Evolutionary conservation across 768 basidiomycete species (phyloP).

Genomic region (Amanita pallidorosea): DNA sequence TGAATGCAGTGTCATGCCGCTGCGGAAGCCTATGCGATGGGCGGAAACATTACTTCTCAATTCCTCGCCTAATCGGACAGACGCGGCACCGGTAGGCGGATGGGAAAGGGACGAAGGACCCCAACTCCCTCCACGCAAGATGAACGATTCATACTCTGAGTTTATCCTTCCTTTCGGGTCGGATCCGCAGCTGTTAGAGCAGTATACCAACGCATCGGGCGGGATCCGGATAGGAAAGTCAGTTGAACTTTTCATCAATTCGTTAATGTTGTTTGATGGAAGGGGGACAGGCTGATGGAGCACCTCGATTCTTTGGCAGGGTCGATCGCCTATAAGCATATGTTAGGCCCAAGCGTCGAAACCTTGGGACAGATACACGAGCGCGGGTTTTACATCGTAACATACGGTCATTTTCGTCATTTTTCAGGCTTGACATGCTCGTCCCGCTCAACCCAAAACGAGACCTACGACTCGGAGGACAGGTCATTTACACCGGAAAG

Average conservation of each 20-base stretch:
- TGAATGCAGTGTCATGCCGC: conserved; percentile 38
- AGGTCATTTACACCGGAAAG: conserved; percentile 68
- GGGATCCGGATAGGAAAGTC: conserved; percentile 61
- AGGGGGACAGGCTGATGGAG: conserved; percentile 49
- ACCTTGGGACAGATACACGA: conserved; percentile 45
- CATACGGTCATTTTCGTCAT: neutral
- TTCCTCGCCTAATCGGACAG: conserved; percentile 17
- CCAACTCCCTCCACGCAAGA: conserved; percentile 30
- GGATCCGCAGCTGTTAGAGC: conserved; percentile 46
- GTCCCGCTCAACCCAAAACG: conserved; percentile 44
- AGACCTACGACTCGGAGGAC: conserved; percentile 68
- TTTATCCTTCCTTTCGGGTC: conserved; percentile 54
- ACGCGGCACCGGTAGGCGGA: conserved; percentile 6
- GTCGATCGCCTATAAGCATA: conserved; percentile 75
- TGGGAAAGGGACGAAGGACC: conserved; percentile 4
- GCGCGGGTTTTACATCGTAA: conserved; percentile 72
- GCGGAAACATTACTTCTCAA: conserved; percentile 37
- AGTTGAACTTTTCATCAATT: conserved; percentile 7
- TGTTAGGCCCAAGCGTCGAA: conserved; percentile 55
- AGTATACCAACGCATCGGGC: conserved; percentile 62
- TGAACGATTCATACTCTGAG: conserved; percentile 68
- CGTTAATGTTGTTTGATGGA: neutral
- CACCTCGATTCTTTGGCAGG: conserved; percentile 81
- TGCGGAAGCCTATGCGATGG: conserved; percentile 44
- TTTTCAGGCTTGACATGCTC: conserved; percentile 54